Base-by-base conservation (phyloP, 192 early-diverging fungal species). In the Dispira simplex region DNA sequence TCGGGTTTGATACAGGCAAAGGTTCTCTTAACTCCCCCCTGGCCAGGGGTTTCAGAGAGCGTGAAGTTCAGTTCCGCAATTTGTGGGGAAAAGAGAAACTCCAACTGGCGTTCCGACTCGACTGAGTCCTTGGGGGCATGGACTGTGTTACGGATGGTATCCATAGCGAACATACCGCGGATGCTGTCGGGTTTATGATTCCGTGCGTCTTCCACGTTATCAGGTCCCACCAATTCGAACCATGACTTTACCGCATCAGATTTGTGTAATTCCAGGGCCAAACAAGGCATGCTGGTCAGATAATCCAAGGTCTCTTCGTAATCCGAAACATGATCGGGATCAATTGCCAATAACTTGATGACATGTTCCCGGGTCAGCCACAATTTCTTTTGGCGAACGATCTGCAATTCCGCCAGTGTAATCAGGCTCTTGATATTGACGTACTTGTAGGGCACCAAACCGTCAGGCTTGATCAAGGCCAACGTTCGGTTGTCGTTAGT, bases 381-480 rank as follows among this genome's bases (percentile, higher is more conserved):
- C 45, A 79, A 48, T 13, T 78, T 69, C 68, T 77, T 80, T 55
- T 76, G 66, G 46, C 79, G 75, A 39, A 72, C 64, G 12, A 75
- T 74, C 63, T 80, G 67, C 54, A 78, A 75, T 68, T 78, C 71
- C 64, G 75, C 75, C 63, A 78, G 73, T 64, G 75, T 73, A 65
- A 78, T 70, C 47, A 78, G 69, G 1, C 73, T 74, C 20, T 78
- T 69, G 66, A 78, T 71, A 46, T 78, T 70, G 71, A 73, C 73
- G 69, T 70, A 75, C 65, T 79, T 75, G 65, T 68, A 65, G 12
- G 72, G 68, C n/a, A 67, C 71, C 69, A 78, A 70, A 43, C 74
- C 79, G 60, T 83, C 80, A 27, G 81, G 81, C 68, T 80, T 81
- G 68, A 83, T 75, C 23, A 83, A 57, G 48, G 80, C 81, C 60